Evolutionary conservation across 441 rosid genomes (phyloP).

Genomic region (Populus hybrid): DNA sequence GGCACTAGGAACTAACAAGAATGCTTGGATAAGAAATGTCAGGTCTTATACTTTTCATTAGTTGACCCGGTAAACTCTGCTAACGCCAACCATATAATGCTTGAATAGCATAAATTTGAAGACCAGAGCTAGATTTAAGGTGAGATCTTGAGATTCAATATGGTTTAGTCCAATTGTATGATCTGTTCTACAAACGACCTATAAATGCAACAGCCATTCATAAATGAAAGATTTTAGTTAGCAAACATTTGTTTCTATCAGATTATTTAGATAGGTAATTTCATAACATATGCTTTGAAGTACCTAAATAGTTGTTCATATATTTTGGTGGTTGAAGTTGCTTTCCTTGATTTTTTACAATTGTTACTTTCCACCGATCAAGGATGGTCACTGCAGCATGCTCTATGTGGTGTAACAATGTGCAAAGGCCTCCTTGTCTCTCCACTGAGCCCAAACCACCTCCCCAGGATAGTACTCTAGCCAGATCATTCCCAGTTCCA

Average conservation of each 20-base stretch:
- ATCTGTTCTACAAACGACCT: background rate
- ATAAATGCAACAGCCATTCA: background rate
- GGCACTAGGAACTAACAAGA: background rate
- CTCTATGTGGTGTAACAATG: conserved; percentile 74
- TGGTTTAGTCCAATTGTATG: background rate
- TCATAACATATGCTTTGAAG: conserved; percentile 11
- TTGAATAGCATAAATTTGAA: background rate
- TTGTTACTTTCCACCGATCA: conserved; percentile 88
- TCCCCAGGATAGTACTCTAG: conserved; percentile 94
- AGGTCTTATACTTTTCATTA: background rate
- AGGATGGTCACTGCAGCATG: conserved; percentile 95
- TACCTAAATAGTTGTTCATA: conserved; percentile 97
- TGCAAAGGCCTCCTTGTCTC: conserved; percentile 91
- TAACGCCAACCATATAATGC: background rate
- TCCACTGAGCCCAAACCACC: conserved; percentile 90
- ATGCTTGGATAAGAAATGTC: background rate
- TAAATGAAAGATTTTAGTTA: background rate
- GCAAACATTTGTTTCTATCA: background rate
- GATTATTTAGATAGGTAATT: background rate
- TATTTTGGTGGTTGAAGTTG: conserved; percentile 67
- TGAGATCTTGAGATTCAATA: background rate
- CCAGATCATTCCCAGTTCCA: conserved; percentile 98
- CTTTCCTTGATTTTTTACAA: conserved; percentile 63
- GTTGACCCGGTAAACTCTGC: background rate
- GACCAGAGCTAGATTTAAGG: background rate